Evolutionary conservation across 345 rosid species (phyloP).

Genomic region (Laguncularia racemosa): DNA sequence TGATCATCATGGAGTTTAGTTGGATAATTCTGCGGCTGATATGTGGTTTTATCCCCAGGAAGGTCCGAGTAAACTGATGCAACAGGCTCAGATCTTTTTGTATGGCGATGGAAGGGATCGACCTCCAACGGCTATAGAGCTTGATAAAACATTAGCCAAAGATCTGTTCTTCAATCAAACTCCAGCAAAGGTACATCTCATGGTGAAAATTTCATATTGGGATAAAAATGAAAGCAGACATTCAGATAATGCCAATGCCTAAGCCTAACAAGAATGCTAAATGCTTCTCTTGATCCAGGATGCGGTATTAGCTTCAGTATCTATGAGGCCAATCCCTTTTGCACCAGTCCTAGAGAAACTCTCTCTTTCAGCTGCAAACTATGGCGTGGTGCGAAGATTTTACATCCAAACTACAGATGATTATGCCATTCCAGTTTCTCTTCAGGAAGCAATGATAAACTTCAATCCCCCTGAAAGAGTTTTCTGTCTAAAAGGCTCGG

Average conservation of each 20-base stretch:
- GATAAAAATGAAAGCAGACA: too few species aligned
- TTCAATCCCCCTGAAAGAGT: conserved; percentile 49
- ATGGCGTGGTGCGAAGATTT: conserved; percentile 45
- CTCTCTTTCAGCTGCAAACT: conserved; percentile 33
- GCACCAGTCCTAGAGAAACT: conserved; percentile 34
- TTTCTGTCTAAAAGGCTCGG: conserved; percentile 55
- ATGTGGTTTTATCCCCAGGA: conserved; percentile 18
- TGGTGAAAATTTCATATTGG: too few species aligned
- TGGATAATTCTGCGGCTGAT: not conserved
- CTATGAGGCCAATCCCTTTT: conserved; percentile 39
- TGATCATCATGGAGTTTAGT: not conserved
- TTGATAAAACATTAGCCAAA: conserved; percentile 19
- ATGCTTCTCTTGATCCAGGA: conserved; percentile 13
- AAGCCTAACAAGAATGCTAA: too few species aligned
- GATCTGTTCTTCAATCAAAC: conserved; percentile 31
- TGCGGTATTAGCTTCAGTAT: conserved; percentile 26
- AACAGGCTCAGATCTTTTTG: conserved; percentile 26
- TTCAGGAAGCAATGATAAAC: conserved; percentile 49
- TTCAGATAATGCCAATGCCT: too few species aligned
- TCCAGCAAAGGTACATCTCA: conserved; percentile 27
- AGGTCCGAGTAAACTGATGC: conserved; percentile 20
- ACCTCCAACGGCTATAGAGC: conserved; percentile 37
- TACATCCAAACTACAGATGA: conserved; percentile 56
- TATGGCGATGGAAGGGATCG: conserved; percentile 31
- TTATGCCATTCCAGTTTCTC: conserved; percentile 34